Percentiles rank a stretch among this genome's conserved stretches.
Evolutionary conservation across 1,284 basidiomycete genomes (phyloP).

Genomic region (Cryptococcus deneoformans): DNA sequence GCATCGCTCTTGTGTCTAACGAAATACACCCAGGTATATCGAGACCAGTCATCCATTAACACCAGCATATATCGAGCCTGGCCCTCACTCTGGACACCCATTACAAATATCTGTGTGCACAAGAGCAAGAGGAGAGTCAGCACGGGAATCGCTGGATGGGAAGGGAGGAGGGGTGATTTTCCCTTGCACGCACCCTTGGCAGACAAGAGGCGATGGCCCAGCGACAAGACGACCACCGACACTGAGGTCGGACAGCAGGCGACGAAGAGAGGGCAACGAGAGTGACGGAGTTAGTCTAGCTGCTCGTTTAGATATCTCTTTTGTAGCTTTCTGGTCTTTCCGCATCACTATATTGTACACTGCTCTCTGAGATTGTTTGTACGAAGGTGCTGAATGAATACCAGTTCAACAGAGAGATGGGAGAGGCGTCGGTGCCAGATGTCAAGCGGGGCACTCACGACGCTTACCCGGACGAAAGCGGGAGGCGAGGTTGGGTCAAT

Average conservation of each 20-base stretch:
- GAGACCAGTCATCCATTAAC: constrained; percentile 2
- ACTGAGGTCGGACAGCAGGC: neutral
- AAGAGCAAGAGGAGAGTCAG: constrained; percentile 2
- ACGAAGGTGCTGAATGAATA: no score
- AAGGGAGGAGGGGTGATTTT: neutral
- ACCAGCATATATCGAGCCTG: constrained; percentile 4
- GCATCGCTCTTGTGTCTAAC: constrained; percentile 4
- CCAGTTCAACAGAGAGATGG: neutral
- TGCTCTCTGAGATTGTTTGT: no score
- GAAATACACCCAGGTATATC: constrained; percentile 1
- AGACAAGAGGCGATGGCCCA: neutral
- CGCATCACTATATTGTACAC: no score
- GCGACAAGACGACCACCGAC: neutral
- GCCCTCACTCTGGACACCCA: constrained; percentile 1
- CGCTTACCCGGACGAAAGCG: neutral
- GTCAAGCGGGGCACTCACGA: neutral
- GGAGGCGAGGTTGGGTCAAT: neutral
- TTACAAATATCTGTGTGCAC: constrained; percentile 1
- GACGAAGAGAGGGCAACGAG: neutral
- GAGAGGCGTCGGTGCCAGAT: neutral
- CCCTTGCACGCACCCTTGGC: neutral
- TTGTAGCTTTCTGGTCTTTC: no score
- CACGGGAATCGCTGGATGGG: neutral
- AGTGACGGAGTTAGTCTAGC: no score
- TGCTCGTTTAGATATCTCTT: no score